These are phyloP conservation scores for Corchorus capsularis DNA, from an alignment of 345 rosid genomes.

Conservation along the genomic window DNA sequence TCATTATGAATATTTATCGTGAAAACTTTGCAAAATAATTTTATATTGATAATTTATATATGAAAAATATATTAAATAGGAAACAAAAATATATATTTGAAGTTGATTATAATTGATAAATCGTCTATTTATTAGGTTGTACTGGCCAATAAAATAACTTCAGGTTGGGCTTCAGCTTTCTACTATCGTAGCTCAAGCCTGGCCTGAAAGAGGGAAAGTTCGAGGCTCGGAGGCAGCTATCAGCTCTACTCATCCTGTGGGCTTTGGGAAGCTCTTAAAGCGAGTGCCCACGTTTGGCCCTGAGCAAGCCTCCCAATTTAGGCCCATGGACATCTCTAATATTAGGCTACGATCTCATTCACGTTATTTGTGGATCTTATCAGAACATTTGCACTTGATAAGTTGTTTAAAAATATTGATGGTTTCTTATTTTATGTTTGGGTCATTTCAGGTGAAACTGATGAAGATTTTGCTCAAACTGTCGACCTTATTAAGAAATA, in stretches of 20 bases:
- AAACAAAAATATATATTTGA: no score
- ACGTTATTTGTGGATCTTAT: not conserved
- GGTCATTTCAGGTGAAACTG: conserved; percentile 73
- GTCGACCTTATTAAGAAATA: conserved; percentile 70
- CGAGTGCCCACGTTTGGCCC: not conserved
- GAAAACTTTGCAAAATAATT: not conserved
- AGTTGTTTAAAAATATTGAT: not conserved
- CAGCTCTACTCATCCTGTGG: not conserved
- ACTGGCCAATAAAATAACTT: not conserved
- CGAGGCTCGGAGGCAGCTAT: not conserved
- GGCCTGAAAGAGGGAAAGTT: not conserved
- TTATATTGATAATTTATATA: conserved; percentile 1
- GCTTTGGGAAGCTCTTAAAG: not conserved
- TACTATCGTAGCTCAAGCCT: not conserved
- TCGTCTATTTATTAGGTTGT: not conserved
- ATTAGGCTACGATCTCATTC: not conserved
- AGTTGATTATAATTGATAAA: no score
- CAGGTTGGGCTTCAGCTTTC: not conserved
- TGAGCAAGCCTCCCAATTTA: not conserved
- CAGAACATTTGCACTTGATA: not conserved
- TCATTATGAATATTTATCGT: not conserved
- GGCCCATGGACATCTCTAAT: not conserved
- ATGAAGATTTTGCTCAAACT: conserved; percentile 83
- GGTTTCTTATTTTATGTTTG: not conserved
- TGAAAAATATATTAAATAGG: not conserved